A percentile compares a stretch with the other conserved stretches of the same genome.
These are phyloP conservation scores for Septoria petroselini DNA, from an alignment of 2,329 filamentous ascomycete genomes.

Conservation along the genomic window DNA sequence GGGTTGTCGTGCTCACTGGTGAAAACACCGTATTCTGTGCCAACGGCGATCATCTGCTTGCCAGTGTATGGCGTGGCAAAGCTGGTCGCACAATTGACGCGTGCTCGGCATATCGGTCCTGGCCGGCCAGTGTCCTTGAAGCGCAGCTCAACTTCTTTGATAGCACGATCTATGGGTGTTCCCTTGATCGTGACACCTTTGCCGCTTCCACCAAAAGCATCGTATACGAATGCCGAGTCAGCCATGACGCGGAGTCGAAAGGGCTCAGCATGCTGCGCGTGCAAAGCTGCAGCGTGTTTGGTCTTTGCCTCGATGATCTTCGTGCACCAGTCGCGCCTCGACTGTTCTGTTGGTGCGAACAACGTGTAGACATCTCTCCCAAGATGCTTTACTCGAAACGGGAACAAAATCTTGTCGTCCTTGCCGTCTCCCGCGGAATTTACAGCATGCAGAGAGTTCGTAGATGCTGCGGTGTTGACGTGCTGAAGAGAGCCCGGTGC, in stretches of 20 bases:
- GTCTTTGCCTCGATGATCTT: conserved; percentile 96
- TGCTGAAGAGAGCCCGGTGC: conserved; percentile 61
- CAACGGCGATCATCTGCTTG: conserved; percentile 85
- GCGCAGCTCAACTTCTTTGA: conserved; percentile 78
- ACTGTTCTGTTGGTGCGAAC: conserved; percentile 73
- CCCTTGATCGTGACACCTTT: conserved; percentile 78
- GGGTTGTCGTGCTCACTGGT: conserved; percentile 86
- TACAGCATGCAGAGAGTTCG: conserved; percentile 46
- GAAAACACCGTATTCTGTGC: conserved; percentile 91
- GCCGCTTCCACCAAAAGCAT: conserved; percentile 53
- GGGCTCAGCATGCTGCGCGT: conserved; percentile 90
- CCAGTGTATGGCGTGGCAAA: conserved; percentile 73
- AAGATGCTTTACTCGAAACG: conserved; percentile 93
- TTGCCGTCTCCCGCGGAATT: conserved; percentile 55
- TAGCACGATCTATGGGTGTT: conserved; percentile 86
- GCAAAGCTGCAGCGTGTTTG: conserved; percentile 80
- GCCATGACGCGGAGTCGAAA: conserved; percentile 90
- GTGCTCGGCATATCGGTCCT: conserved; percentile 73
- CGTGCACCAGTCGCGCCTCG: conserved; percentile 82
- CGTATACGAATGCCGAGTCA: conserved; percentile 85
- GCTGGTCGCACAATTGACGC: conserved; percentile 88
- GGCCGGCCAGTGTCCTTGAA: conserved; percentile 66
- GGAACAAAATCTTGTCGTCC: conserved; percentile 79
- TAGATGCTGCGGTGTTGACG: conserved; percentile 63
- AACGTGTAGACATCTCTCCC: conserved; percentile 90